These are phyloP conservation scores for Populus simonii DNA, from an alignment of 345 rosid genomes.

Conservation along the genomic window DNA sequence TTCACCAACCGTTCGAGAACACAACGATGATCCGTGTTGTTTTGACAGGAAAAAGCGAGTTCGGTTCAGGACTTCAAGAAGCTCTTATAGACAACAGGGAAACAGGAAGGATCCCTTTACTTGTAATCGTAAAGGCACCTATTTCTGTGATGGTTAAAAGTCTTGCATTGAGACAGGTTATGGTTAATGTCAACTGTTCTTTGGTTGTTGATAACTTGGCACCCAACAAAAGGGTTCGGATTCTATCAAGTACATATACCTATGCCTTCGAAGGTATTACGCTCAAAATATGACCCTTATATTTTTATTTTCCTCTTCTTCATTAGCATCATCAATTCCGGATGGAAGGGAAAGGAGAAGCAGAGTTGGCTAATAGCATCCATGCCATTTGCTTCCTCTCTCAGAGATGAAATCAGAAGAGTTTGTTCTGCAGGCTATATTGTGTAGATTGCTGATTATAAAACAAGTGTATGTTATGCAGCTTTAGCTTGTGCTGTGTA, in stretches of 20 bases:
- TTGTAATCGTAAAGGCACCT: conserved; percentile 37
- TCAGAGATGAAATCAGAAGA: not conserved
- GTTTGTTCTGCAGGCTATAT: not conserved
- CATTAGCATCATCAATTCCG: not conserved
- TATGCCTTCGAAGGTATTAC: conserved; percentile 9
- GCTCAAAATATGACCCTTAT: not conserved
- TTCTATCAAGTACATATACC: conserved; percentile 31
- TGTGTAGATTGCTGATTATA: not conserved
- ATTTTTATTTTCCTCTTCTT: not conserved
- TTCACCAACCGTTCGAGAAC: conserved; percentile 38
- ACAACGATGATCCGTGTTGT: conserved; percentile 22
- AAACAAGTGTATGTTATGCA: not conserved
- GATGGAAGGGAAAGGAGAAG: not conserved
- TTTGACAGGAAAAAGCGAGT: conserved; percentile 40
- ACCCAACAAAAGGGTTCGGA: conserved; percentile 23
- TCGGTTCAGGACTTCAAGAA: conserved; percentile 38
- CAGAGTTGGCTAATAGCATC: not conserved
- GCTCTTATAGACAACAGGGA: conserved; percentile 27
- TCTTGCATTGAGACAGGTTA: conserved; percentile 31
- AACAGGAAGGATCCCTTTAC: conserved; percentile 42
- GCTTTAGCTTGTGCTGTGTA: not conserved
- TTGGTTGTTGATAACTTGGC: conserved; percentile 48
- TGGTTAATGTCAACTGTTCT: conserved; percentile 31
- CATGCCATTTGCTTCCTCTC: not conserved
- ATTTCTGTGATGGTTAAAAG: conserved; percentile 26